Evolutionary conservation across 768 basidiomycete genomes (phyloP), one percentile per base, ranked within the genome.

Genomic region (Clavaria fumosa): DNA sequence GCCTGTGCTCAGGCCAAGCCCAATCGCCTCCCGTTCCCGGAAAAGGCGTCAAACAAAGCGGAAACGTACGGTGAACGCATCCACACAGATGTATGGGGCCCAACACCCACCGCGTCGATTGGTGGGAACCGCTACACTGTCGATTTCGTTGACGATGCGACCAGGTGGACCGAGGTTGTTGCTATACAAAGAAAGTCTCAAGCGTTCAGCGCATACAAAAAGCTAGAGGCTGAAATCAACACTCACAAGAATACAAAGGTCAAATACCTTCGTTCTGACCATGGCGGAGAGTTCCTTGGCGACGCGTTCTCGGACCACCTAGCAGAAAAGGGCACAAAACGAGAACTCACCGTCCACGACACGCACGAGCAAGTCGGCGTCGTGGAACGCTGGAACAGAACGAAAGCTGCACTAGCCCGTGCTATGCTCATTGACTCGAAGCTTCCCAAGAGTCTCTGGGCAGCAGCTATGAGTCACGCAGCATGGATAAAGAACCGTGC

Each of bases 11-110:
- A 54, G 20, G 56, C 47, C 5, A 61, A 58, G 42, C 41, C 39
- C n/a, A 53, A 35, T 1, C 37, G 43, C 1, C n/a, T n/a, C n/a
- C n/a, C n/a, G n/a, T n/a, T n/a, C n/a, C n/a, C n/a, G n/a, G n/a
- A n/a, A n/a, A 48, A 45, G 23, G 42, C 52, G 1, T 21, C 31
- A 14, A 7, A 3, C 4, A 17, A 21, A 4, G 7, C 45, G 23
- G 15, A 9, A 5, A 30, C 23, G 9, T 14, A 38, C n/a, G 42
- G 41, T 7, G 42, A 38, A 19, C 28, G 38, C 23, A 36, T 60
- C 7, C 53, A 61, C 43, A 46, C 50, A 1, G 53, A 64, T 41
- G 23, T 63, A 2, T 64, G 60, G 58, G 58, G 58, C 10, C 60
- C 55, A 1, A 48, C 53, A 0, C 48, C 42, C 0, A 39, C 49